A percentile compares a stretch with the other conserved stretches of the same genome.
phyloP scores from a whole-genome alignment of 2,329 filamentous ascomycete genomes.

The Diaporthe sp. region DNA sequence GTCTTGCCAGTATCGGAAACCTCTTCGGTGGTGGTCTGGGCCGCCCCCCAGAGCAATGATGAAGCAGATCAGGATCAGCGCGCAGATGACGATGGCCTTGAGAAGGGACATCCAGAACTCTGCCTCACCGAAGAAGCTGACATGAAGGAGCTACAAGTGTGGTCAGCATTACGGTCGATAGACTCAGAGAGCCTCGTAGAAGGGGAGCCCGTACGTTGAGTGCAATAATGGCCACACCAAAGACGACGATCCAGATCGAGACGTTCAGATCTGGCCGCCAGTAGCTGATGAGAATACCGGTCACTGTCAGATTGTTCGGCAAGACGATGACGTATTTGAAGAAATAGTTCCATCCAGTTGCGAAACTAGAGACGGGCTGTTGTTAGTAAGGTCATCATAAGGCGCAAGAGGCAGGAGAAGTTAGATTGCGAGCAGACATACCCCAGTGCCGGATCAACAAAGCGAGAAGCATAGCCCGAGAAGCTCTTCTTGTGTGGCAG shows the following conservation, averaged over 20 bases:
- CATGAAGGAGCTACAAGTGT: neutral
- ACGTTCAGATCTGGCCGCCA: slow-evolving; percentile 56
- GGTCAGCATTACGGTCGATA: neutral
- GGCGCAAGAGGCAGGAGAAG: neutral
- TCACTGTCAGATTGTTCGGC: slow-evolving; percentile 56
- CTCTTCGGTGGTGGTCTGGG: slow-evolving; percentile 54
- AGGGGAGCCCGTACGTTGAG: slow-evolving; percentile 48
- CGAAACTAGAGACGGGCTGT: slow-evolving; percentile 48
- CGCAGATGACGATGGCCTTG: slow-evolving; percentile 40
- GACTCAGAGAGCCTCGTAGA: no score
- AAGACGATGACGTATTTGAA: slow-evolving; percentile 58
- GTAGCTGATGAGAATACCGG: slow-evolving; percentile 54
- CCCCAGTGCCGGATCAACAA: slow-evolving; percentile 51
- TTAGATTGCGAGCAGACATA: slow-evolving; percentile 29
- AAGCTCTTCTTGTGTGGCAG: slow-evolving; percentile 50
- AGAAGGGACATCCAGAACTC: slow-evolving; percentile 33
- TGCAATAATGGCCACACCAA: slow-evolving; percentile 52
- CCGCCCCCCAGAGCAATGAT: slow-evolving; percentile 57
- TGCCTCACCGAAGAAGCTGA: slow-evolving; percentile 4
- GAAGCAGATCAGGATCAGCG: slow-evolving; percentile 56
- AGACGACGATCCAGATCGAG: slow-evolving; percentile 55
- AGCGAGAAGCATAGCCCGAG: slow-evolving; percentile 48
- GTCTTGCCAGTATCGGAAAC: slow-evolving; percentile 60
- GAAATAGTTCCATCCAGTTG: slow-evolving; percentile 63
- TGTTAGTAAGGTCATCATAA: neutral